Evolutionary conservation across 805 yeast species (phyloP), one percentile per base, ranked within the genome.

Genomic region (Blastobotrys parvus): DNA sequence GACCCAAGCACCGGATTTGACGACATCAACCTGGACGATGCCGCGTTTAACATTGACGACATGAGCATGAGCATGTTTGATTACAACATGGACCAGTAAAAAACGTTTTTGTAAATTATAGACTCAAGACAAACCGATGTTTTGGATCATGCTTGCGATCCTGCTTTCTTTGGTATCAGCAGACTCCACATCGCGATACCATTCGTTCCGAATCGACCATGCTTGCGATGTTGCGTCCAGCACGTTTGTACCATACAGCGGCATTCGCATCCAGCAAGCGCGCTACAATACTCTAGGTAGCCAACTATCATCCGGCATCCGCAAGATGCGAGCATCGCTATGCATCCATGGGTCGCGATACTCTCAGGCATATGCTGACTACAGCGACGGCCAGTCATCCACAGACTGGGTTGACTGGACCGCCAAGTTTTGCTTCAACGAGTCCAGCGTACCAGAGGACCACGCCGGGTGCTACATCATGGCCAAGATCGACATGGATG

Each of bases 401-500:
- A 15, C 11, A 4, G 20, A 31, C 22, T 29, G 22, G 17, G 30
- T 45, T 16, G 35, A 30, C 33, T 49, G 52, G 52, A 20, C 16
- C 20, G 13, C 45, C 10, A 29, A 19, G 20, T 47, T 49, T 38
- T 49, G 52, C 35, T 34, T 46, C 38, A 21, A 35, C 20, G 32
- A 34, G 8, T 19, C 31, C 17, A 42, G 32, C 11, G 30, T 51
- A 7, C 29, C 29, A 7, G 10, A 7, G 11, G 7, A 11, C 10
- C 11, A 25, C 19, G 36, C 25, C 8, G 56, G 63, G 3, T 77
- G 82, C 45, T 77, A 69, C 53, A 78, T 77, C 49, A 52, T 78
- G 48, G 83, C 71, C 61, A 65, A 84, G 29, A n/a, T n/a, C n/a
- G n/a, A n/a, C n/a, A 25, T 25, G 29, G 29, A 7, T 8, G 10